Evolutionary conservation across 2,329 filamentous ascomycete species (phyloP).

Genomic region (Colletotrichum somersetense): DNA sequence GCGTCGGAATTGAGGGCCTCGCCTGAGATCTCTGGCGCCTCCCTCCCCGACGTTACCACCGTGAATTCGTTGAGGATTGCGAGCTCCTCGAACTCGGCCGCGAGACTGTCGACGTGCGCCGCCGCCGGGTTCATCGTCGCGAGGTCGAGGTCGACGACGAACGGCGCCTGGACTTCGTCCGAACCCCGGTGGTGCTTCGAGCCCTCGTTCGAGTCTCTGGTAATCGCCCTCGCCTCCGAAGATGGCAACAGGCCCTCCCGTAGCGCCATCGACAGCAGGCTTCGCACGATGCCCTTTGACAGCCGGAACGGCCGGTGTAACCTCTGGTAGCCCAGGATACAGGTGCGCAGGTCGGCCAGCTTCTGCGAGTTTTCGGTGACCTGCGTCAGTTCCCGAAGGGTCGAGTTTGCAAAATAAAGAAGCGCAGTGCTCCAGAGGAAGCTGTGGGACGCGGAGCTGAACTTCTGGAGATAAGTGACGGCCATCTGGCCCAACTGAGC

Average conservation of each 20-base stretch:
- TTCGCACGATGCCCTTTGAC: neutral
- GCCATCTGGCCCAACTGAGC: conserved; percentile 6
- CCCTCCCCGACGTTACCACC: neutral
- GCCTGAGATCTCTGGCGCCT: neutral
- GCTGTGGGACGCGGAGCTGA: conserved; percentile 10
- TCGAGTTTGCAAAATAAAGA: conserved; percentile 18
- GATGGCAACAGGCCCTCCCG: conserved; percentile 11
- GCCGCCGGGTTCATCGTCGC: conserved; percentile 7
- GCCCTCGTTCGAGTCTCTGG: conserved; percentile 23
- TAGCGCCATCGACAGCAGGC: conserved; percentile 22
- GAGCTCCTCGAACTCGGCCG: conserved; percentile 30
- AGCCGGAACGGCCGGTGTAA: conserved; percentile 20
- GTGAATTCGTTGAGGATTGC: conserved; percentile 33
- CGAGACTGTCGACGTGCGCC: conserved; percentile 5
- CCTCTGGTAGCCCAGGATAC: conserved; percentile 22
- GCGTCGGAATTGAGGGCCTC: conserved; percentile 1
- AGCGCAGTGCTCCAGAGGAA: conserved; percentile 29
- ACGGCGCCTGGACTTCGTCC: conserved; percentile 3
- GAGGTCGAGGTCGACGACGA: conserved; percentile 22
- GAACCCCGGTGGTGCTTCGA: conserved; percentile 10
- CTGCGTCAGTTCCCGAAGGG: neutral
- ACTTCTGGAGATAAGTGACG: conserved; percentile 8
- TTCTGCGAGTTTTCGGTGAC: conserved; percentile 4
- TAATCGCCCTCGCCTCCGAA: conserved; percentile 18
- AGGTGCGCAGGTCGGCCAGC: conserved; percentile 5